Percentiles rank a stretch among this genome's conserved stretches.
phyloP scores from a whole-genome alignment of 345 rosid genomes.

The Tarenaya hassleriana region DNA sequence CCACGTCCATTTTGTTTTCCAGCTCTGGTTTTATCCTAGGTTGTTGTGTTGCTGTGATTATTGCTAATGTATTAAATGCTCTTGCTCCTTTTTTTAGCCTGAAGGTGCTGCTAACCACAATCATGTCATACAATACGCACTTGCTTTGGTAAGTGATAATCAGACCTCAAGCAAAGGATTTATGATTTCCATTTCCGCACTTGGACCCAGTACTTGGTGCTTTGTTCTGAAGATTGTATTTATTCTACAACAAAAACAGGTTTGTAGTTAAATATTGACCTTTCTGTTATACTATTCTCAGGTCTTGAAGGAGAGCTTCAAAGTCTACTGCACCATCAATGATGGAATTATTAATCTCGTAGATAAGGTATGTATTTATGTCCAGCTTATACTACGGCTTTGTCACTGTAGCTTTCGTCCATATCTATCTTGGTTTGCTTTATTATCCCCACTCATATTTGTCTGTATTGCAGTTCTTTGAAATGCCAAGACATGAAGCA shows the following conservation, averaged over 20 bases:
- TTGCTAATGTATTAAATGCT: conserved; percentile 14
- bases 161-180: not conserved
- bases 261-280: not conserved
- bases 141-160: conserved; percentile 70
- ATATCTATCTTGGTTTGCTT: not conserved
- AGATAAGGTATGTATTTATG: conserved; percentile 92
- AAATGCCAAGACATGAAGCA: conserved; percentile 97
- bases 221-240: not conserved
- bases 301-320: conserved; percentile 98
- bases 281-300: too few species aligned
- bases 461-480: conserved; percentile 69
- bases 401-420: conserved; percentile 11
- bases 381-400: conserved; percentile 19
- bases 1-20: conserved; percentile 2
- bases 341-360: too few species aligned
- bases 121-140: conserved; percentile 88
- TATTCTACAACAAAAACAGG: not conserved
- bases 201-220: conserved; percentile 3
- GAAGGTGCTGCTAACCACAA: conserved; percentile 91
- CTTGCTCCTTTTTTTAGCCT: conserved; percentile 41
- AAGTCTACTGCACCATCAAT: conserved; percentile 88
- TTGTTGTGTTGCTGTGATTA: conserved; percentile 7
- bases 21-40: too few species aligned
- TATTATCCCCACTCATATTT: conserved; percentile 9
- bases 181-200: not conserved